Conservation (phyloP, 2,329 filamentous ascomycete species). For the Alternaria gaisen region DNA sequence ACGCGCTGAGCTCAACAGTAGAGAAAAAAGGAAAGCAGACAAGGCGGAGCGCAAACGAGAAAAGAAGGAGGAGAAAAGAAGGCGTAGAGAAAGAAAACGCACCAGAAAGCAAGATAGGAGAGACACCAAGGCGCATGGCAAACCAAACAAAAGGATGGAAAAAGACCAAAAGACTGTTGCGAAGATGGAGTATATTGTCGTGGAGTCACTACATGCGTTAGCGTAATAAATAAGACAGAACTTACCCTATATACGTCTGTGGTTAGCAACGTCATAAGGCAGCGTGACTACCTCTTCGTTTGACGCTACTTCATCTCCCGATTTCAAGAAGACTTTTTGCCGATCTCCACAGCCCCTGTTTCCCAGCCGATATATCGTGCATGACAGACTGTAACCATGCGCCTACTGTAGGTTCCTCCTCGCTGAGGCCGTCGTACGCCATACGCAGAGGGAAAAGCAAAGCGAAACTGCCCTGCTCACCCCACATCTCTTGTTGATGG, state of each 20-base stretch:
- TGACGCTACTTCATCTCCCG: background rate
- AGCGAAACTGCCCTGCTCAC: conserved; percentile 4
- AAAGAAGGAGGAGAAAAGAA: background rate
- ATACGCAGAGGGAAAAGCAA: conserved; percentile 8
- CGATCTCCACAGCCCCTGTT: background rate
- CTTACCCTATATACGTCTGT: background rate
- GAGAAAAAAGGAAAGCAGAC: background rate
- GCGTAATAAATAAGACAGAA: background rate
- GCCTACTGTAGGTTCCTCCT: background rate
- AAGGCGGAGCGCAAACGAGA: background rate
- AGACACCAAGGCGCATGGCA: background rate
- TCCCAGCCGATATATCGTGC: background rate
- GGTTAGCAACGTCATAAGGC: background rate
- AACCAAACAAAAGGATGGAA: background rate
- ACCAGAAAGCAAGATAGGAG: background rate
- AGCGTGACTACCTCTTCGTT: background rate
- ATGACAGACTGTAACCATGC: background rate
- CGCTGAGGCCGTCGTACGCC: conserved; percentile 2
- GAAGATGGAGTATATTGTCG: background rate
- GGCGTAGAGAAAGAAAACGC: background rate
- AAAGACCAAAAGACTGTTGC: background rate
- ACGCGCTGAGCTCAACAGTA: background rate
- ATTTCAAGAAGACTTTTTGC: background rate
- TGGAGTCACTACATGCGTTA: background rate
- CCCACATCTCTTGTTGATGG: background rate